Evolutionary conservation across 306 rosid genomes (phyloP).

Genomic region (Prunus kanzakura): DNA sequence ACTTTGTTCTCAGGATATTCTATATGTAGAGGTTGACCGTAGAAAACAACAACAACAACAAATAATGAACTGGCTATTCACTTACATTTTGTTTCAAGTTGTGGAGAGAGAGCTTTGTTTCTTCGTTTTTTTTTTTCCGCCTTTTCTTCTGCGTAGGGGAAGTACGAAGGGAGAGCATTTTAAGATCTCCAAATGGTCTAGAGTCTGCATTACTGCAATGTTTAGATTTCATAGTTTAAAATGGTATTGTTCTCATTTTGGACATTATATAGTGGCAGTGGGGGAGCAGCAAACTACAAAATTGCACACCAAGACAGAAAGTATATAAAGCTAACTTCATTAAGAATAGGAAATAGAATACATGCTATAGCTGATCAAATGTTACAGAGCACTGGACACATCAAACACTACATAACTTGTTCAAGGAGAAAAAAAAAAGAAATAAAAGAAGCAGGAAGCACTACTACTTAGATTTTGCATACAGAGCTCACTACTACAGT

Average conservation of each 20-base stretch:
- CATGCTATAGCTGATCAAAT: constrained; percentile 54
- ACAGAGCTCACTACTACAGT: constrained; percentile 37
- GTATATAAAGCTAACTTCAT: constrained; percentile 51
- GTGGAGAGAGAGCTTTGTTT: not conserved
- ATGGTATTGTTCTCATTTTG: not conserved
- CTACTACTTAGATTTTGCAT: constrained; percentile 36
- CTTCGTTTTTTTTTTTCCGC: not conserved
- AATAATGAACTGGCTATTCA: not conserved
- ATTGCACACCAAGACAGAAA: not conserved
- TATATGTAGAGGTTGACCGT: not conserved
- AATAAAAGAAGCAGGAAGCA: not conserved
- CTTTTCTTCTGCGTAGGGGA: no score
- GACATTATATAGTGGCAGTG: not conserved
- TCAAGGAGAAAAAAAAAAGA: not conserved
- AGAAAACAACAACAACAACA: not conserved
- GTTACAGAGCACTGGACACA: constrained; percentile 45
- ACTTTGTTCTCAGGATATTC: constrained; percentile 17
- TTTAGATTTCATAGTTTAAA: not conserved
- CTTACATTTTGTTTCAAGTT: constrained; percentile 15
- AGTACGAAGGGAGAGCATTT: no score
- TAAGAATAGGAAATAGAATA: constrained; percentile 54
- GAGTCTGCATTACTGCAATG: not conserved
- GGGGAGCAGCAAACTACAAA: no score
- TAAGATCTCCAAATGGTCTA: not conserved
- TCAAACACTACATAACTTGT: constrained; percentile 25